A percentile compares a stretch with the other conserved stretches of the same genome.
Conservation (phyloP, 73 alveolate species). For the Urostyla sp. region DNA sequence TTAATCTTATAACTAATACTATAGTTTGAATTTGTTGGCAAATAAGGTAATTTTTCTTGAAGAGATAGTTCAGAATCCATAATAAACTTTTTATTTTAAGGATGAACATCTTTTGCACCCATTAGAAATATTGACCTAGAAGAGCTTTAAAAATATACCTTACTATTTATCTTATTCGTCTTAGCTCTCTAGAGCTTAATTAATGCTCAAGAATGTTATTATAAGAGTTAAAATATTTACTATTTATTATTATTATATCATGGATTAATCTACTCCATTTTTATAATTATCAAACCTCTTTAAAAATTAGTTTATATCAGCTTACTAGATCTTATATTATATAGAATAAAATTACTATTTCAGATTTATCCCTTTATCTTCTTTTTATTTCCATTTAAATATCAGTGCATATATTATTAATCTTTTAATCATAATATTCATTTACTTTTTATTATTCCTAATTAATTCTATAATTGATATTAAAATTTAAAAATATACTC, state of each 20-base stretch:
- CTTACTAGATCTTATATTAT: background rate
- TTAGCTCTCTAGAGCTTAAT: conserved; percentile 2
- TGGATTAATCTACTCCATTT: conserved; percentile 17
- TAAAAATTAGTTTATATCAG: background rate
- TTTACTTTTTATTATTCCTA: too few relatives aligned
- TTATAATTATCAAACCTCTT: conserved; percentile 15
- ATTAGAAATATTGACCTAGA: conserved; percentile 26
- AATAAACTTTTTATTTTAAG: background rate
- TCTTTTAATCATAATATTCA: too few relatives aligned
- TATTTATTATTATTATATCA: background rate
- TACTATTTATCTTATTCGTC: conserved; percentile 28
- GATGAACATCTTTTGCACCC: conserved; percentile 29
- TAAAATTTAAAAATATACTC: too few relatives aligned
- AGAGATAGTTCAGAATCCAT: background rate
- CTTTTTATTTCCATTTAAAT: conserved; percentile 12
- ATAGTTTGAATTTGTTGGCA: background rate
- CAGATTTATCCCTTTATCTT: conserved; percentile 36
- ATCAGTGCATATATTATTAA: too few relatives aligned
- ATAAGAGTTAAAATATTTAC: background rate
- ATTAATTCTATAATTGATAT: too few relatives aligned
- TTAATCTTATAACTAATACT: background rate
- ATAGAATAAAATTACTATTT: background rate
- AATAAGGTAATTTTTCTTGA: background rate
- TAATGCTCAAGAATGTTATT: background rate
- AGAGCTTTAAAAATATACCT: background rate